Evolutionary conservation across 139 green algal genomes (phyloP).

Genomic region (Bryopsis sp.): DNA sequence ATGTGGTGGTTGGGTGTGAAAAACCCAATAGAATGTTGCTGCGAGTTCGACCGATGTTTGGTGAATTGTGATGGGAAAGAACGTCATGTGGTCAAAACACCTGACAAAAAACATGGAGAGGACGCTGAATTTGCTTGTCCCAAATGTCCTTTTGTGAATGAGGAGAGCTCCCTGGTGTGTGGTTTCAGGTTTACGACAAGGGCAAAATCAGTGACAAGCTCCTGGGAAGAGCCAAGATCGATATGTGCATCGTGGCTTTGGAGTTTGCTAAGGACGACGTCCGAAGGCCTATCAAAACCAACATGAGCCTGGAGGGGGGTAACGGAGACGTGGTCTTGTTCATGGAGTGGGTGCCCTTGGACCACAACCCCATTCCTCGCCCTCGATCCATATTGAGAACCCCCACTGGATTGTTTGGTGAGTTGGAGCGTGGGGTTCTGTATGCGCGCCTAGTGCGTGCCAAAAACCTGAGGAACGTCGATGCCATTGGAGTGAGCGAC

Average conservation of each 20-base stretch:
- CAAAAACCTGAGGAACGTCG: slow-evolving; percentile 16
- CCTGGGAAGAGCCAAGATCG: neutral
- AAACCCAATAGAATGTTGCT: no score
- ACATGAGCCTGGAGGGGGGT: neutral
- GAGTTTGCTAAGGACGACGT: neutral
- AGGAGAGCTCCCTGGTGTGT: no score
- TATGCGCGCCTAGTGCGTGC: neutral
- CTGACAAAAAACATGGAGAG: no score
- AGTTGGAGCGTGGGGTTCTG: neutral
- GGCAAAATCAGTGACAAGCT: slow-evolving; percentile 14
- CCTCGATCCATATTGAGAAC: neutral
- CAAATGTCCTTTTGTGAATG: no score
- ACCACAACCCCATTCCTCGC: slow-evolving; percentile 8
- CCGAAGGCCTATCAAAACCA: neutral
- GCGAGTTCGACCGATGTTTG: no score
- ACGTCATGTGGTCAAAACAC: no score
- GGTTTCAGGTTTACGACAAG: slow-evolving; percentile 13
- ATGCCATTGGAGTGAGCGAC: slow-evolving; percentile 12
- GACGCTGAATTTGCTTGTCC: no score
- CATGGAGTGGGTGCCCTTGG: slow-evolving; percentile 15
- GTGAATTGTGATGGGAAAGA: no score
- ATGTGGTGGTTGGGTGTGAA: no score
- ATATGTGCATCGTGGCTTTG: neutral
- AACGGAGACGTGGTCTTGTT: slow-evolving; percentile 7
- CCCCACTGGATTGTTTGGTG: neutral